Base-by-base conservation (phyloP, 768 basidiomycete genomes). In the Hydnomerulius pinastri region DNA sequence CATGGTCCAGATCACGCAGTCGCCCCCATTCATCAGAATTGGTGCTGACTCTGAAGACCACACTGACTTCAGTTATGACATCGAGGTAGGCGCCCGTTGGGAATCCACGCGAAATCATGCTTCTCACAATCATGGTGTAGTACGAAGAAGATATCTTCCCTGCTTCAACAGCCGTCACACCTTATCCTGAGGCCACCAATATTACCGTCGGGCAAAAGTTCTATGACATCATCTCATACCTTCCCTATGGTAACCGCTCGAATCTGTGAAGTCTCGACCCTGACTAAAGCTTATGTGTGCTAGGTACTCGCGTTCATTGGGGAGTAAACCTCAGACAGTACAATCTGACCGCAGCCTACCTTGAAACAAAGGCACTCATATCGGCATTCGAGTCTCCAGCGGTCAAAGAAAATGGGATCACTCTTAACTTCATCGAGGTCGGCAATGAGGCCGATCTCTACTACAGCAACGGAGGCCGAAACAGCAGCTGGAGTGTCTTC, bases 101-200 rank as follows among this genome's bases (percentile, higher is more conserved):
- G n/a, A n/a, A n/a, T 17, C 2, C 27, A 29, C 25, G 25, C 18
- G 13, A n/a, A 8, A 8, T 40, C 28, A n/a, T 1, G 38, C 24
- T 11, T 8, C 8, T 17, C 18, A 29, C 29, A 25, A 21, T 21
- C 2, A 21, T 17, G 5, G 35, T 28, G 23, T 49, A 79, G 79
- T 75, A 75, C 43, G 71, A 75, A 32, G 71, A 82, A 58, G 68
- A 70, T 25, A 59, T 64, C 3, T 86, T 85, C 55, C 82, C 82
- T 2, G 68, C 77, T 3, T 61, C 72, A 5, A 78, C 73, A 18
- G 42, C 71, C 10, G 73, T 73, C 4, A 73, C 76, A 1, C 86
- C 86, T 18, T 89, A 85, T 61, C 86, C 85, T 0, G 86, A 86
- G 61, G 85, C 86, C 4, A 76, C 70, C 1, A 76, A 73, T n/a